These are phyloP conservation scores for Curvularia hawaiiensis DNA, from an alignment of 2,329 filamentous ascomycete genomes.

Conservation along the genomic window DNA sequence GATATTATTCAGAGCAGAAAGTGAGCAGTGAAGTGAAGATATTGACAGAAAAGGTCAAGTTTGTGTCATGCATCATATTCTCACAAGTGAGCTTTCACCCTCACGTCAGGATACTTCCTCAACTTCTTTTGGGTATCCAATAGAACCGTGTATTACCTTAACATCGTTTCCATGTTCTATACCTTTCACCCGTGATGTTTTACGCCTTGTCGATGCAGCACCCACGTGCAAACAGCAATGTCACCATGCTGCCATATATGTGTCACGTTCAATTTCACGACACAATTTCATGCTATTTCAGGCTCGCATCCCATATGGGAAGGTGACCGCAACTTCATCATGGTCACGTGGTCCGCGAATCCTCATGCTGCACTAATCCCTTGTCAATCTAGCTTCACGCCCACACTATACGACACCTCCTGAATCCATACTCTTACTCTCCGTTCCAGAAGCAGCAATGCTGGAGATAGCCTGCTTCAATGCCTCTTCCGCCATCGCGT, in stretches of 20 bases:
- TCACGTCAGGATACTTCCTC: too few species aligned
- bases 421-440: background rate
- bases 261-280: background rate
- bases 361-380: background rate
- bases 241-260: background rate
- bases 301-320: background rate
- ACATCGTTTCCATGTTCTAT: too few species aligned
- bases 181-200: too few species aligned
- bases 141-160: too few species aligned
- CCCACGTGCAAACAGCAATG: background rate
- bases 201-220: background rate
- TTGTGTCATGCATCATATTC: background rate
- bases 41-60: background rate
- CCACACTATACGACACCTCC: background rate
- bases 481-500: conserved; percentile 49
- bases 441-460: conserved; percentile 21
- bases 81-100: background rate
- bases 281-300: background rate
- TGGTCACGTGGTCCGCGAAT: background rate
- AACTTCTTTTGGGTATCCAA: too few species aligned
- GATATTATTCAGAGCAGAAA: background rate
- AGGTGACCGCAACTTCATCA: background rate
- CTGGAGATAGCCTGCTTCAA: conserved; percentile 60
- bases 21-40: background rate
- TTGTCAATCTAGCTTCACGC: background rate